Evolutionary conservation across 2,329 filamentous ascomycete genomes (phyloP), one percentile per base, ranked within the genome.

Genomic region (Zymoseptoria passerinii): DNA sequence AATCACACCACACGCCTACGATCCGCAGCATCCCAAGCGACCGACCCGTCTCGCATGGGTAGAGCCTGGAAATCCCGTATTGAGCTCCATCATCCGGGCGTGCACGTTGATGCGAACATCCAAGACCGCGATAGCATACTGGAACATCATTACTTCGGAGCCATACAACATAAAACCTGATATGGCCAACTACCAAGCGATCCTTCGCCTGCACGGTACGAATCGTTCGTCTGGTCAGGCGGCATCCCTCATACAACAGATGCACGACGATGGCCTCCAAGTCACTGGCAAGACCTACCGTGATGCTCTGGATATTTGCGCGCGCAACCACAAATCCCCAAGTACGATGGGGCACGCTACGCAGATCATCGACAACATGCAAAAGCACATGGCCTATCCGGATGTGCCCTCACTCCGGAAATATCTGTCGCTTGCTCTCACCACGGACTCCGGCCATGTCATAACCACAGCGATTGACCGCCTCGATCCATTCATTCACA

Each of bases 251-350:
- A 70, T 96, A 19, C 70, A 75, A 23, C 69, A 64, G 27, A 60
- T 64, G 56, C 60, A 68, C 27, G 66, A 60, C 9, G 50, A 5
- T 16, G 66, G 73, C 70, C 35, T 73, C 29, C 55, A 58, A 13
- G 69, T 72, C 0, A 67, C 57, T 19, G 66, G 66, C 13, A 81
- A 80, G 58, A 84, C 83, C 8, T 89, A 91, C 74, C 82, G 83
- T 55, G 81, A 90, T 52, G 90, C 87, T 56, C 84, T 96, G 77
- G 80, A 81, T 62, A 80, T 84, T 4, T 96, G 91, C 72, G 76
- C 83, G 23, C 82, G 86, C 58, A 90, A 96, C 76, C 87, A 85
- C 68, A 84, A 85, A 57, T 96, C 95, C 71, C 78, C 72, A n/a
- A 81, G 86, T 55, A 82, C 83, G 20, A 81, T 95, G 63, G 73